Conservation (phyloP, 495 filamentous ascomycete species). For the Astrothelium subdiscretum region DNA sequence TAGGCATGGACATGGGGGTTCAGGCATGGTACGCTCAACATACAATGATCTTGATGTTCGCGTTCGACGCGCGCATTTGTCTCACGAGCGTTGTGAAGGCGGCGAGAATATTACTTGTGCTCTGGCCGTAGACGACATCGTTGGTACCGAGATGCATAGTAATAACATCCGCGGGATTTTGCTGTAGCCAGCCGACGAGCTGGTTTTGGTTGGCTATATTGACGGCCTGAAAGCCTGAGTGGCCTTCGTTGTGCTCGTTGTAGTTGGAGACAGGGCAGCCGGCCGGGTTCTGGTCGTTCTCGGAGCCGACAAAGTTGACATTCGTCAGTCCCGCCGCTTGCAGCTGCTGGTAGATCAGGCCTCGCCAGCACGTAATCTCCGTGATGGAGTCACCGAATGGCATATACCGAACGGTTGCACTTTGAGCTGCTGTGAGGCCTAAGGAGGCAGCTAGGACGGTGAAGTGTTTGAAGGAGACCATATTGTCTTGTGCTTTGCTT, state of each 20-base stretch:
- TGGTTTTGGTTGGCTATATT: conserved; percentile 38
- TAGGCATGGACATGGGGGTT: too few species aligned
- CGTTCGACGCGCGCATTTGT: conserved; percentile 36
- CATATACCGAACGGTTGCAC: conserved; percentile 26
- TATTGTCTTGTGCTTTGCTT: background rate
- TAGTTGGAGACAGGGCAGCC: conserved; percentile 31
- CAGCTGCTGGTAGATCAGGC: conserved; percentile 35
- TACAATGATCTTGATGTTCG: conserved; percentile 41
- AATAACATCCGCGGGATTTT: conserved; percentile 38
- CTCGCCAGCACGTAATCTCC: conserved; percentile 38
- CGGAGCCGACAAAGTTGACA: conserved; percentile 39
- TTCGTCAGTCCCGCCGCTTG: conserved; percentile 30
- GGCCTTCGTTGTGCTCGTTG: conserved; percentile 42
- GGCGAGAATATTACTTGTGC: conserved; percentile 30
- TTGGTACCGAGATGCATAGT: conserved; percentile 44
- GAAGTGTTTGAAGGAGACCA: background rate
- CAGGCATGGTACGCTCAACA: conserved; percentile 16
- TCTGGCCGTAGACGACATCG: conserved; percentile 38
- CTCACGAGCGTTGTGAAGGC: conserved; percentile 36
- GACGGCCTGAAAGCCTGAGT: conserved; percentile 40
- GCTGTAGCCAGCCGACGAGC: conserved; percentile 38
- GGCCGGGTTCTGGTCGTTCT: conserved; percentile 18
- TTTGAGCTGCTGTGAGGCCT: conserved; percentile 10
- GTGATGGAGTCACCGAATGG: conserved; percentile 43
- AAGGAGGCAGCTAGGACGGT: background rate